These are phyloP conservation scores for Pseudogymnoascus sp. DNA, from an alignment of 2,329 filamentous ascomycete genomes.

Conservation along the genomic window DNA sequence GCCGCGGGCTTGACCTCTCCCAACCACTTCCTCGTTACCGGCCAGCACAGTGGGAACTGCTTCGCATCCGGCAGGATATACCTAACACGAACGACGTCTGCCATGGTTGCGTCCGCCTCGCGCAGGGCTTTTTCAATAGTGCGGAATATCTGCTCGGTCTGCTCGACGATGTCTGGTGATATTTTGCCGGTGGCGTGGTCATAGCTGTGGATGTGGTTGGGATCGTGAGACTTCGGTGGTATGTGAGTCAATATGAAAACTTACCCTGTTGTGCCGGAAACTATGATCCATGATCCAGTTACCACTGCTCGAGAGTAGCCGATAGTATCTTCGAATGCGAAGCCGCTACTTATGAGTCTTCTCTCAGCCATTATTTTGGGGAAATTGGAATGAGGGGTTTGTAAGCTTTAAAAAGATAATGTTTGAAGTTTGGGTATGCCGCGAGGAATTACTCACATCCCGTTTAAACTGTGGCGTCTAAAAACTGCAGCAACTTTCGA, in stretches of 20 bases:
- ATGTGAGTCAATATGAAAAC: neutral
- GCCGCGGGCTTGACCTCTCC: constrained; percentile 41
- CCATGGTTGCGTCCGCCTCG: constrained; percentile 35
- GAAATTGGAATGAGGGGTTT: neutral
- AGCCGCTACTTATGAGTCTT: constrained; percentile 28
- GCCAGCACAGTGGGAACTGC: constrained; percentile 42
- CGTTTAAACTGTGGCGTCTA: neutral
- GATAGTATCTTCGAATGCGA: constrained; percentile 43
- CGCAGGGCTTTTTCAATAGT: constrained; percentile 40
- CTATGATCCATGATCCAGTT: constrained; percentile 42
- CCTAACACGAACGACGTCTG: constrained; percentile 42
- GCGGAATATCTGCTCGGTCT: constrained; percentile 41
- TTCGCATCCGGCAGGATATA: constrained; percentile 42
- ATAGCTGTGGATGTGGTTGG: constrained; percentile 32
- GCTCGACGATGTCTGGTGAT: constrained; percentile 37
- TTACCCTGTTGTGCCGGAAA: constrained; percentile 47
- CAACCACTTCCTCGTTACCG: constrained; percentile 41
- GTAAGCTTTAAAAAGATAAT: neutral
- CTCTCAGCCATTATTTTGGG: neutral
- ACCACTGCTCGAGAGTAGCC: constrained; percentile 47
- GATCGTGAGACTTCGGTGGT: neutral
- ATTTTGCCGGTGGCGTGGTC: constrained; percentile 41
- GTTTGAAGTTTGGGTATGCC: neutral
- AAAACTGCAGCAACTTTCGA: neutral
- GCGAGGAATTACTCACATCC: neutral